These are phyloP conservation scores for Geotrichum restrictum DNA, from an alignment of 1,139 yeast genomes.

Conservation along the genomic window DNA sequence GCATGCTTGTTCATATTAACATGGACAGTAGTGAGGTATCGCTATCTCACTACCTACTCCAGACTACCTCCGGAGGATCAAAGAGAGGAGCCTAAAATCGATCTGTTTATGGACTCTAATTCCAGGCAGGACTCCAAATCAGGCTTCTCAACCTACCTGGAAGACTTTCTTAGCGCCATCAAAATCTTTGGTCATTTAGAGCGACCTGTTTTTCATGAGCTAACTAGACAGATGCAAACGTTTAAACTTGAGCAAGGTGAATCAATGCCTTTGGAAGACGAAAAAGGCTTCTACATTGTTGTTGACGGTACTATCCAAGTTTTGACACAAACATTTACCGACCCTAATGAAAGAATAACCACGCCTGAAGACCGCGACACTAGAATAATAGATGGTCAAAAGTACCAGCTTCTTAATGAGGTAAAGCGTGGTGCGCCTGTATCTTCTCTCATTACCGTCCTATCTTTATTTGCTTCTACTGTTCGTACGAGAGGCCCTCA, in stretches of 20 bases:
- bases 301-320: constrained; percentile 89
- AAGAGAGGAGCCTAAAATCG: constrained; percentile 45
- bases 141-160: constrained; percentile 59
- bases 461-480: constrained; percentile 60
- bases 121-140: constrained; percentile 41
- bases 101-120: constrained; percentile 42
- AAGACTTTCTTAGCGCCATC: constrained; percentile 85
- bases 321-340: constrained; percentile 47
- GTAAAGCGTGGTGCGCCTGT: constrained; percentile 81
- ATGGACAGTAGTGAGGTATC: constrained; percentile 47
- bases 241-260: constrained; percentile 78
- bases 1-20: constrained; percentile 26
- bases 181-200: constrained; percentile 93
- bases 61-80: constrained; percentile 48
- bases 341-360: neutral
- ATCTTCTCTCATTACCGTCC: constrained; percentile 73
- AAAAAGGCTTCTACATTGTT: constrained; percentile 84
- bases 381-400: constrained; percentile 46
- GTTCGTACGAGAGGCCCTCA: constrained; percentile 19
- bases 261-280: constrained; percentile 65
- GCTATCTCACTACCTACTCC: constrained; percentile 50
- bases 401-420: constrained; percentile 74
- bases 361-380: neutral
- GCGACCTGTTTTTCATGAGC: constrained; percentile 82
- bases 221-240: constrained; percentile 88